Evolutionary conservation across 148 eudicot genomes (phyloP).

Genomic region (Fagopyrum tataricum): DNA sequence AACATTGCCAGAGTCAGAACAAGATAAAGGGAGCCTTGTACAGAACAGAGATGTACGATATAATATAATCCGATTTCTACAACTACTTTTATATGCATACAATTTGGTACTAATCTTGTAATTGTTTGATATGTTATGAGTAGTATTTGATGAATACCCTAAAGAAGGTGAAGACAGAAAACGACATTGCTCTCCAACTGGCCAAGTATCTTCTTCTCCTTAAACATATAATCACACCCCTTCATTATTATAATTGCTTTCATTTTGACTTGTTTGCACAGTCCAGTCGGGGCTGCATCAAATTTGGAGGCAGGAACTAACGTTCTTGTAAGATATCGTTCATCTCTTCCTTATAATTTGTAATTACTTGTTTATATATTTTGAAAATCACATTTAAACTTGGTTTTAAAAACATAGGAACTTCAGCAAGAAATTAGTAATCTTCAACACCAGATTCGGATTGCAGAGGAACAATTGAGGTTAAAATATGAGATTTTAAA

Average conservation of each 20-base stretch:
- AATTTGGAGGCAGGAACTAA: constrained; percentile 29
- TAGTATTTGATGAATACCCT: constrained; percentile 51
- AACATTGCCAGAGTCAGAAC: constrained; percentile 39
- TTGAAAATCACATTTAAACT: too few relatives aligned
- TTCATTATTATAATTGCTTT: background rate
- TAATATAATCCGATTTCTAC: background rate
- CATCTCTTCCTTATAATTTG: background rate
- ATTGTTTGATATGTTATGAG: background rate
- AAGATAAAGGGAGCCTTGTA: constrained; percentile 50
- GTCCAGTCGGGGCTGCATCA: constrained; percentile 28
- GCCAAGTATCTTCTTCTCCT: constrained; percentile 28
- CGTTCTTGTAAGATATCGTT: background rate
- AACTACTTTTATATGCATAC: background rate
- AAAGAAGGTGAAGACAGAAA: constrained; percentile 55
- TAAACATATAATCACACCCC: background rate
- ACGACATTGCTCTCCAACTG: constrained; percentile 51
- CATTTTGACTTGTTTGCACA: constrained; percentile 1
- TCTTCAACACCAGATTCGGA: constrained; percentile 53
- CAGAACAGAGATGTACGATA: constrained; percentile 47
- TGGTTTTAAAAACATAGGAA: constrained; percentile 25
- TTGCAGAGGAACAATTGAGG: constrained; percentile 59
- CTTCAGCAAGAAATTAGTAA: constrained; percentile 45
- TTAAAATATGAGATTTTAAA: background rate
- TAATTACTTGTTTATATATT: background rate
- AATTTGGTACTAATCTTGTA: background rate